phyloP scores from a whole-genome alignment of 805 yeast genomes.

The Torulaspora microellipsoides region DNA sequence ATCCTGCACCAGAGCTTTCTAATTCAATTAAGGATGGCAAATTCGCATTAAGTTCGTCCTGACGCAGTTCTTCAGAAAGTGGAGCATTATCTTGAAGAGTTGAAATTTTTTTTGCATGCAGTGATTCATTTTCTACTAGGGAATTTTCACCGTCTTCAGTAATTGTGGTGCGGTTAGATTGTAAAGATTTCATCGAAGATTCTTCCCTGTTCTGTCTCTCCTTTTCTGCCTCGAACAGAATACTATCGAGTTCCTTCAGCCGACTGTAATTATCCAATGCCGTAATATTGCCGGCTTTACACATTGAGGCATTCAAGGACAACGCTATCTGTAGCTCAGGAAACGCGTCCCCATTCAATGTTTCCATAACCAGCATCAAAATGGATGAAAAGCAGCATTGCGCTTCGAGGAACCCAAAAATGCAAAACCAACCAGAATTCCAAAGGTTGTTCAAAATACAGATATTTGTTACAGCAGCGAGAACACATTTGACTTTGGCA shows the following conservation, averaged over 20 bases:
- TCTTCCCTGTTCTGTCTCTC: not conserved
- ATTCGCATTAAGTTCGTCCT: not conserved
- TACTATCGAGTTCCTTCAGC: slow-evolving; percentile 23
- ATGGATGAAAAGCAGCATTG: slow-evolving; percentile 37
- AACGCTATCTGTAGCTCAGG: slow-evolving; percentile 23
- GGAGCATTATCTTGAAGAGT: too few relatives aligned
- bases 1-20: slow-evolving; percentile 3
- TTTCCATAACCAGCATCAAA: slow-evolving; percentile 29
- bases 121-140: too few relatives aligned
- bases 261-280: slow-evolving; percentile 32
- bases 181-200: too few relatives aligned
- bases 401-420: slow-evolving; percentile 40
- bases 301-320: slow-evolving; percentile 24
- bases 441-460: slow-evolving; percentile 29
- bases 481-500: slow-evolving; percentile 31
- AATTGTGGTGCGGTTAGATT: not conserved
- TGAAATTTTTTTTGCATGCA: not conserved
- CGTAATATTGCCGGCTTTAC: slow-evolving; percentile 30
- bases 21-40: slow-evolving; percentile 1
- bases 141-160: too few relatives aligned
- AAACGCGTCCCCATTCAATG: slow-evolving; percentile 13
- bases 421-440: slow-evolving; percentile 30
- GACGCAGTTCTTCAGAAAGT: too few relatives aligned
- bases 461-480: slow-evolving; percentile 33
- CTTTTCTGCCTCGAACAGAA: not conserved